phyloP scores from a whole-genome alignment of 2,329 filamentous ascomycete genomes.

The Colletotrichum viniferum region DNA sequence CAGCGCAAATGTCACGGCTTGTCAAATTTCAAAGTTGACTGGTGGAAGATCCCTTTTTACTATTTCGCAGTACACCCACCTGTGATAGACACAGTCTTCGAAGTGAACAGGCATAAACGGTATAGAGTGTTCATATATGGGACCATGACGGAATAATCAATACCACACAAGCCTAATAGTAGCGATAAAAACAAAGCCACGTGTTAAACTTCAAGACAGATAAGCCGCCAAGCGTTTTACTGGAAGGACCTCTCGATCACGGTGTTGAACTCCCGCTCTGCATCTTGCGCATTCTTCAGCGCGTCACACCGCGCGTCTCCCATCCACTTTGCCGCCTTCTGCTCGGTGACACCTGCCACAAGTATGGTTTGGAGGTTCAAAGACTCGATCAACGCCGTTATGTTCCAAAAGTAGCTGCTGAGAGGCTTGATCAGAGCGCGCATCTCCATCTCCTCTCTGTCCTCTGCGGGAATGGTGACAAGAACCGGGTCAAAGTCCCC shows the following conservation, averaged over 20 bases:
- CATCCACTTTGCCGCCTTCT: neutral
- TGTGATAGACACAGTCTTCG: neutral
- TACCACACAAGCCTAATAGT: neutral
- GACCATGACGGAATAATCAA: neutral
- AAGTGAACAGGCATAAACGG: neutral
- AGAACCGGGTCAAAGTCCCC: neutral
- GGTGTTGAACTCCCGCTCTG: neutral
- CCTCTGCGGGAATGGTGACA: neutral
- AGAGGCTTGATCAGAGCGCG: neutral
- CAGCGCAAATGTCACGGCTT: fast-evolving
- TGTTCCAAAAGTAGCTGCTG: neutral
- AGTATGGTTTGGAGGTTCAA: neutral
- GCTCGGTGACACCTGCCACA: neutral
- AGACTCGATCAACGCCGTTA: neutral
- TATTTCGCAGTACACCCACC: neutral
- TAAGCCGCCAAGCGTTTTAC: neutral
- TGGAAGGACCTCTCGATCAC: neutral
- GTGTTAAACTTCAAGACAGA: neutral
- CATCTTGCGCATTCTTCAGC: neutral
- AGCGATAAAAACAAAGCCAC: neutral
- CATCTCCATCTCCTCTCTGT: neutral
- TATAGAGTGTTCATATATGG: fast-evolving
- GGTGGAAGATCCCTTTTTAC: neutral
- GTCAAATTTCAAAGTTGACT: fast-evolving
- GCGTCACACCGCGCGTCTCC: neutral